Evolutionary conservation across 2,329 filamentous ascomycete genomes (phyloP).

Genomic region (Fusarium sacchari): DNA sequence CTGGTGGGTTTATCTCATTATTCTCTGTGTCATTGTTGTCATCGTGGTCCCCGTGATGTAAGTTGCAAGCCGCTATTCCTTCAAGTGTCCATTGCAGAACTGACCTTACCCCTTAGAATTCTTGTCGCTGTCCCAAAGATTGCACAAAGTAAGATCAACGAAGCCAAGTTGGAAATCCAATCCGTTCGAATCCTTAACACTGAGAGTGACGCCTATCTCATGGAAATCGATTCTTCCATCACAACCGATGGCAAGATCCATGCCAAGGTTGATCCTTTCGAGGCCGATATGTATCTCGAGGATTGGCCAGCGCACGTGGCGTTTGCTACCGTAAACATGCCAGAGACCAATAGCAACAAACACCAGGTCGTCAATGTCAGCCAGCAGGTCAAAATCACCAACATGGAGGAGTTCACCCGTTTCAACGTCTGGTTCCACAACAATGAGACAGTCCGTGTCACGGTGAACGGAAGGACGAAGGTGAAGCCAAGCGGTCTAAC

Average conservation of each 20-base stretch:
- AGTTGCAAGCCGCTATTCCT: conserved; percentile 47
- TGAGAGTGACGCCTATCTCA: conserved; percentile 55
- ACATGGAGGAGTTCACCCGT: conserved; percentile 60
- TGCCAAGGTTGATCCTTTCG: conserved; percentile 61
- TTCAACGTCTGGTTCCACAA: conserved; percentile 66
- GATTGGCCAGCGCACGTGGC: conserved; percentile 58
- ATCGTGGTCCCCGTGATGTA: conserved; percentile 69
- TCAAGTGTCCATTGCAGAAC: neutral
- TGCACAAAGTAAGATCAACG: conserved; percentile 65
- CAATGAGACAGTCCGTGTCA: conserved; percentile 61
- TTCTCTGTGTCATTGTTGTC: conserved; percentile 59
- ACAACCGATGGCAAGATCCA: conserved; percentile 61
- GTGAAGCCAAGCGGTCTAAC: conserved; percentile 62
- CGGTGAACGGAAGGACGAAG: conserved; percentile 62
- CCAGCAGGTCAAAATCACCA: conserved; percentile 58
- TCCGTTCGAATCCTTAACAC: conserved; percentile 61
- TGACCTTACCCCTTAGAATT: conserved; percentile 54
- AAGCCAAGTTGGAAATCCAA: conserved; percentile 62
- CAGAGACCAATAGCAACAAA: conserved; percentile 59
- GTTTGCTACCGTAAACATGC: conserved; percentile 64
- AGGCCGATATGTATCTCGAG: conserved; percentile 65
- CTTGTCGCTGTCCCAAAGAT: conserved; percentile 66
- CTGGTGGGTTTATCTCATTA: conserved; percentile 70
- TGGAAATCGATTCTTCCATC: conserved; percentile 67
- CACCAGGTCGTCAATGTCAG: conserved; percentile 62